These are phyloP conservation scores for Tetrahymena elliotti DNA, from an alignment of 73 alveolate species.

Conservation along the genomic window DNA sequence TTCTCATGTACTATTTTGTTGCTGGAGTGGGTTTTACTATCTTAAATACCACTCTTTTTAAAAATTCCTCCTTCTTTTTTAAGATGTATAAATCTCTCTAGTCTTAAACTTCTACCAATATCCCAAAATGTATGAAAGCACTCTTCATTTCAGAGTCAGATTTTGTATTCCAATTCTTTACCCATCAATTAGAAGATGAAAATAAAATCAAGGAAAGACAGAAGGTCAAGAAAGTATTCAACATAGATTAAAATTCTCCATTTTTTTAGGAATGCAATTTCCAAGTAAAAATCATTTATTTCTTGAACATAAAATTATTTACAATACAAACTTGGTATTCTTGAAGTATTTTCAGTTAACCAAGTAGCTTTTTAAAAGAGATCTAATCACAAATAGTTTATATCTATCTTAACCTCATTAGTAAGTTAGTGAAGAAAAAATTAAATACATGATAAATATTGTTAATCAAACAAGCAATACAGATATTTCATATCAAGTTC, in stretches of 20 bases:
- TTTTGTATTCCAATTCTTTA: neutral
- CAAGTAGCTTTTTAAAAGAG: no score
- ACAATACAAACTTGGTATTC: no score
- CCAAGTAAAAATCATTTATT: neutral
- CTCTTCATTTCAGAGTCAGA: neutral
- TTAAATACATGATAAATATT: no score
- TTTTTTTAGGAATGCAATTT: neutral
- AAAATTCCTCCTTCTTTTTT: neutral
- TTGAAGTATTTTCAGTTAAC: no score
- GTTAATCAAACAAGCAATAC: no score
- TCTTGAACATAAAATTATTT: no score
- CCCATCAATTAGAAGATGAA: neutral
- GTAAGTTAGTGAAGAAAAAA: no score
- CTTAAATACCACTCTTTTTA: neutral
- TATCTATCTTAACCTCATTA: no score
- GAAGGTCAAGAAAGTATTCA: neutral
- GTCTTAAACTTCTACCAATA: neutral
- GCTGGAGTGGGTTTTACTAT: neutral
- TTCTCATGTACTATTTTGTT: neutral
- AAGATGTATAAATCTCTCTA: neutral
- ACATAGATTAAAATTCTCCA: neutral
- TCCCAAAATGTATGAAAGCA: neutral
- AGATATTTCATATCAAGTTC: no score
- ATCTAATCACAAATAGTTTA: no score
- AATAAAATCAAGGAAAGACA: neutral